phyloP scores from a whole-genome alignment of 75 land plant species.

The Cunninghamia lanceolata region DNA sequence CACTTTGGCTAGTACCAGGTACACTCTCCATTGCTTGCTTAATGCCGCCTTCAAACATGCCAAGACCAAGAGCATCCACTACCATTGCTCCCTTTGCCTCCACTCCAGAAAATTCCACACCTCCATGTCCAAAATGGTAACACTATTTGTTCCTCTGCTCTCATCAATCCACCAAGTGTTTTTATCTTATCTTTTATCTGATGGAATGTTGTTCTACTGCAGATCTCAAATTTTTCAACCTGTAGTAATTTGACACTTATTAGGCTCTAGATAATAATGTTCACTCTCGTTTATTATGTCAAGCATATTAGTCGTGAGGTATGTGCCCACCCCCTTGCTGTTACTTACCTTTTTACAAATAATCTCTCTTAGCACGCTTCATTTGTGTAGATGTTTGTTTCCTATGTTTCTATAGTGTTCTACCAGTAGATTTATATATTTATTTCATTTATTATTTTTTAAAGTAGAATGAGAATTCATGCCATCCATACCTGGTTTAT shows the following conservation, averaged over 20 bases:
- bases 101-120: conserved; percentile 84
- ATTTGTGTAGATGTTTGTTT: no score
- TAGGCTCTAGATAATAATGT: conserved; percentile 84
- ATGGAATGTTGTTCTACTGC: conserved; percentile 9
- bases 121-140: conserved; percentile 66
- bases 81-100: conserved; percentile 71
- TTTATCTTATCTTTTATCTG: not conserved
- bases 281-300: conserved; percentile 77
- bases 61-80: conserved; percentile 49
- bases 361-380: no score
- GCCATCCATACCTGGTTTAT: no score
- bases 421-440: no score
- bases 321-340: not conserved
- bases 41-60: conserved; percentile 50
- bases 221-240: conserved; percentile 88
- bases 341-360: not conserved
- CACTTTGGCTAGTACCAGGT: conserved; percentile 82
- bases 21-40: conserved; percentile 64
- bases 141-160: no score
- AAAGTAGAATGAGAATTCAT: no score
- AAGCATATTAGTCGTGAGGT: conserved; percentile 90
- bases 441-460: no score
- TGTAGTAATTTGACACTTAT: conserved; percentile 82
- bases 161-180: not conserved
- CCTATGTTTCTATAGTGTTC: no score